phyloP scores from a whole-genome alignment of 495 filamentous ascomycete species.

The Thozetella sp. region DNA sequence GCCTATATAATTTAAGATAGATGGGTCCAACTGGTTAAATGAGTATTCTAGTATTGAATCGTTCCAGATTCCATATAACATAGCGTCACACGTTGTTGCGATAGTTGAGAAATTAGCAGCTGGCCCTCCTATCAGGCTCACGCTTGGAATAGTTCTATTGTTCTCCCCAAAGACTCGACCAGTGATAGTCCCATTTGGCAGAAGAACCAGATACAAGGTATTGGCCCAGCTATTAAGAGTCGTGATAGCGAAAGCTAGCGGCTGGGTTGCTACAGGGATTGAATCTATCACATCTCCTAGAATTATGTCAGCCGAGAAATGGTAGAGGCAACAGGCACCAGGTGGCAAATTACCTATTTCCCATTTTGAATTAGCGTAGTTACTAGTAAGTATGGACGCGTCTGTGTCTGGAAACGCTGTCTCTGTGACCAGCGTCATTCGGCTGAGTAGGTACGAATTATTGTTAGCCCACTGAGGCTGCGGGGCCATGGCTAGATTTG shows the following conservation, averaged over 20 bases:
- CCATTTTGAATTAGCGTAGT: neutral
- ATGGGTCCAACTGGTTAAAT: neutral
- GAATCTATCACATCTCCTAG: neutral
- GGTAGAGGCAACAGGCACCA: neutral
- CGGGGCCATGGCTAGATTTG: neutral
- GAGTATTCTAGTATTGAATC: neutral
- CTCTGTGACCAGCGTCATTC: neutral
- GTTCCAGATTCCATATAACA: neutral
- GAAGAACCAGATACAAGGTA: neutral
- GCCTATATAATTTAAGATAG: neutral
- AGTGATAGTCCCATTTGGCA: neutral
- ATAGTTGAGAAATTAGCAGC: neutral
- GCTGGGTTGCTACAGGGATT: neutral
- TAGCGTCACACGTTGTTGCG: neutral
- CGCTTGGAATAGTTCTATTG: neutral
- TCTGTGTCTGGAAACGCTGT: neutral
- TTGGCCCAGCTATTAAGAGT: neutral
- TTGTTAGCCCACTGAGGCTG: neutral
- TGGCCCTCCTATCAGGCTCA: neutral
- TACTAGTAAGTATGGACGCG: neutral
- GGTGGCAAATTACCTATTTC: neutral
- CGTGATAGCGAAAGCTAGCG: neutral
- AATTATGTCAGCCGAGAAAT: neutral
- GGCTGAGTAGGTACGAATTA: neutral
- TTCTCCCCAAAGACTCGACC: neutral